Evolutionary conservation across 129 eudicot genomes (phyloP).

Genomic region (Oenanthe sinensis): DNA sequence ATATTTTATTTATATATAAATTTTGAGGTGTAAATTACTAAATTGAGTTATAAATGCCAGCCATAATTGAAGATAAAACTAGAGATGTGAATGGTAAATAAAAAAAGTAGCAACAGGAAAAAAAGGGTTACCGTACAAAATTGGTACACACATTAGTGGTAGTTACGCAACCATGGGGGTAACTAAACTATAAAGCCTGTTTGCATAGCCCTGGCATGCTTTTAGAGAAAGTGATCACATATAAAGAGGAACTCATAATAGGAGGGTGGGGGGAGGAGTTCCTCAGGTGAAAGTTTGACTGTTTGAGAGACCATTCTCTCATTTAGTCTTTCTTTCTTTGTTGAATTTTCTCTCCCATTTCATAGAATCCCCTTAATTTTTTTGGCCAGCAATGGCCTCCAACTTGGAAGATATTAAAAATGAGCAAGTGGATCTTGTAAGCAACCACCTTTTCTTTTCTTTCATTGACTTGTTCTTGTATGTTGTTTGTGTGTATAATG

Average conservation of each 20-base stretch:
- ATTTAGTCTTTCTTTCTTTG: not conserved
- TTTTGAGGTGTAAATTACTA: not conserved
- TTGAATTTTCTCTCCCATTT: not conserved
- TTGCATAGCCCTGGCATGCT: not conserved
- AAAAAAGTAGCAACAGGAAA: not conserved
- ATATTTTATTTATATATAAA: no score
- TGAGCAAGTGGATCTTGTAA: slow-evolving; percentile 54
- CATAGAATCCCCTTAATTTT: not conserved
- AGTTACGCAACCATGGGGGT: not conserved
- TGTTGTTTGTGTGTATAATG: not conserved
- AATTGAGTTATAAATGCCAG: not conserved
- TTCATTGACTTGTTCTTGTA: not conserved
- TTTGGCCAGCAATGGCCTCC: slow-evolving; percentile 12
- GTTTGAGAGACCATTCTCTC: not conserved
- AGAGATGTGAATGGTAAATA: not conserved
- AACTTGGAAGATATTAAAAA: slow-evolving; percentile 42
- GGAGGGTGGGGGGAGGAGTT: not conserved
- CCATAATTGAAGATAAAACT: not conserved
- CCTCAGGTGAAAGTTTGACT: not conserved
- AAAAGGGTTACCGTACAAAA: not conserved
- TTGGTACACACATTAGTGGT: not conserved
- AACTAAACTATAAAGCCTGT: not conserved
- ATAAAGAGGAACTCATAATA: not conserved
- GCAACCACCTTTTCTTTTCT: not conserved
- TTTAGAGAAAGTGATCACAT: not conserved